A percentile compares a stretch with the other conserved stretches of the same genome.
These are phyloP conservation scores for Xylariaceae sp. DNA, from an alignment of 2,329 filamentous ascomycete genomes.

Conservation along the genomic window DNA sequence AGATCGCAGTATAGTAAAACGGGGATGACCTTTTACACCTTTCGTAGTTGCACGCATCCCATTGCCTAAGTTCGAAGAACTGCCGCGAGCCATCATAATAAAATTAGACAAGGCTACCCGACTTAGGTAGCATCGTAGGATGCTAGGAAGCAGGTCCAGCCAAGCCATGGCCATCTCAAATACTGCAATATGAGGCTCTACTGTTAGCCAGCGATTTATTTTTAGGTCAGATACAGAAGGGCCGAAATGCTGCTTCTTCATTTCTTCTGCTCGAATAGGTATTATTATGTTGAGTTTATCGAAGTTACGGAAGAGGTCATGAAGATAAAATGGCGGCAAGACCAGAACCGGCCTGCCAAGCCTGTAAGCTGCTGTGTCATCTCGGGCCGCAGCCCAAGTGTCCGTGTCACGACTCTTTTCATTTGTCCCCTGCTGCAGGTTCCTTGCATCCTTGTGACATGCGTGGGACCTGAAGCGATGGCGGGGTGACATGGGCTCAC, in stretches of 20 bases:
- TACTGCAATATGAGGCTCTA: no score
- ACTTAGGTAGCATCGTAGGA: no score
- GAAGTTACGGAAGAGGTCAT: background rate
- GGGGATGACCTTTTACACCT: background rate
- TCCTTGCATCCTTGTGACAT: slow-evolving; percentile 12
- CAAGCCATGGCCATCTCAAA: no score
- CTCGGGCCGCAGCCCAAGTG: slow-evolving; percentile 4
- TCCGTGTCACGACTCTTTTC: background rate
- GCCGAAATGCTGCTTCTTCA: background rate
- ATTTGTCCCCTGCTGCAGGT: slow-evolving; percentile 19
- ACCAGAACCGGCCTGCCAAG: slow-evolving; percentile 21
- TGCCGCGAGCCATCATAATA: no score
- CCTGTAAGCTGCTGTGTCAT: slow-evolving; percentile 22
- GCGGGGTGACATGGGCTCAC: background rate
- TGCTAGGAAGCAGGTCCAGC: no score
- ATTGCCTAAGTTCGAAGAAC: no score
- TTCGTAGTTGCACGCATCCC: no score
- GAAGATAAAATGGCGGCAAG: slow-evolving; percentile 15
- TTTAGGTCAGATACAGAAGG: background rate
- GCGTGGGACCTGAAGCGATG: slow-evolving; percentile 2
- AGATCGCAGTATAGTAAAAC: background rate
- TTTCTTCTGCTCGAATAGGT: background rate
- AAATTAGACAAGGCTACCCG: no score
- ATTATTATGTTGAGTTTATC: background rate
- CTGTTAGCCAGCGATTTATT: no score